Percentiles rank a stretch among this genome's conserved stretches.
Evolutionary conservation across 176 grass and related monocot genomes (phyloP).

Genomic region (Hyparrhenia diplandra): DNA sequence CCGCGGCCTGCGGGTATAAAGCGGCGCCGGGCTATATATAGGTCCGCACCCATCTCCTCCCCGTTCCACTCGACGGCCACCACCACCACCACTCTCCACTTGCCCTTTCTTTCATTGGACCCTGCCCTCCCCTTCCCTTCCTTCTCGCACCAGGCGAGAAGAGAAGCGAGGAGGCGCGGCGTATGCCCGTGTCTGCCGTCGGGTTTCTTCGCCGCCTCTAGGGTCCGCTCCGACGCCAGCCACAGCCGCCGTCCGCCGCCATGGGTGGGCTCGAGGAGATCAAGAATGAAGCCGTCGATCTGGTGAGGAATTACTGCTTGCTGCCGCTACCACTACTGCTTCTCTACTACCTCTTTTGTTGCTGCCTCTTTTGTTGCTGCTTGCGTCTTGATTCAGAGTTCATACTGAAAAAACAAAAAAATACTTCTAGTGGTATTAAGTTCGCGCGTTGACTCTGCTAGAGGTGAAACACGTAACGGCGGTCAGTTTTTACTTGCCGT

Average conservation of each 20-base stretch:
- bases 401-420: no score
- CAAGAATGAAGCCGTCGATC: conserved; percentile 86
- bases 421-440: neutral
- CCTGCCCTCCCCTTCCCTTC: no score
- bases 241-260: neutral
- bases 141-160: neutral
- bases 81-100: neutral
- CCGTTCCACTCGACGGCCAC: neutral
- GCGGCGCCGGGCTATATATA: conserved; percentile 17
- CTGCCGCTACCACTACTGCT: no score
- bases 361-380: neutral
- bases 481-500: neutral
- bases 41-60: neutral
- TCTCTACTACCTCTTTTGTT: no score
- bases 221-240: neutral
- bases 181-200: neutral
- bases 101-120: no score
- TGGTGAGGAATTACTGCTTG: conserved; percentile 45
- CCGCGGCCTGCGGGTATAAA: conserved; percentile 23
- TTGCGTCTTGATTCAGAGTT: neutral
- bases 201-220: neutral
- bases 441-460: neutral
- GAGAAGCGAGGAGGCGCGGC: neutral
- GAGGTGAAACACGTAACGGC: neutral
- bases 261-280: conserved; percentile 79